phyloP scores from a whole-genome alignment of 2,329 filamentous ascomycete genomes.

The Aspergillus clavatus region DNA sequence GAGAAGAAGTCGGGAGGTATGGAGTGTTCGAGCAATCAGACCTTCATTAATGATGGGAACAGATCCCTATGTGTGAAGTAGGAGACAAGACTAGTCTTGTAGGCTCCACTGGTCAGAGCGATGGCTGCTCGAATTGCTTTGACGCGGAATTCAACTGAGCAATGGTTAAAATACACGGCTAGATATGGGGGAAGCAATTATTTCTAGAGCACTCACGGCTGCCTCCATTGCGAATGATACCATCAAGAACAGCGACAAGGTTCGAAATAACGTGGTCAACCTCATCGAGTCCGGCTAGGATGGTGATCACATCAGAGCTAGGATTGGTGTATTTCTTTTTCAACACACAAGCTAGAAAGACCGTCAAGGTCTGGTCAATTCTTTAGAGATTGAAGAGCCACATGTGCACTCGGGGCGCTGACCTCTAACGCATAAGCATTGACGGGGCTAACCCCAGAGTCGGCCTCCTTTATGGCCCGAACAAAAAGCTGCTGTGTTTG shows the following conservation, averaged over 20 bases:
- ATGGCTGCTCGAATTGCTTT: constrained; percentile 78
- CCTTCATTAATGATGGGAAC: constrained; percentile 93
- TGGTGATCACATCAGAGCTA: constrained; percentile 87
- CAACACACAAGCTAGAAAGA: constrained; percentile 76
- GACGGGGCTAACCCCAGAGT: constrained; percentile 54
- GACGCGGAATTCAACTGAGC: constrained; percentile 65
- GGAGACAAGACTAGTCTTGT: constrained; percentile 87
- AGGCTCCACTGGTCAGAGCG: constrained; percentile 84
- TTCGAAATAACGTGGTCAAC: constrained; percentile 84
- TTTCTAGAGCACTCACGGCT: constrained; percentile 51
- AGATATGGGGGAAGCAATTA: background rate
- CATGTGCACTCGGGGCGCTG: constrained; percentile 17
- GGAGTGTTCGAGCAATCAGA: constrained; percentile 36
- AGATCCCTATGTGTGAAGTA: constrained; percentile 94
- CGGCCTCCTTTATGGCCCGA: constrained; percentile 65
- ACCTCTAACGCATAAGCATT: constrained; percentile 84
- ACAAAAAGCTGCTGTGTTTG: constrained; percentile 75
- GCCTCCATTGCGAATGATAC: constrained; percentile 72
- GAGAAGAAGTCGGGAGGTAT: background rate
- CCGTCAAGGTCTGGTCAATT: constrained; percentile 68
- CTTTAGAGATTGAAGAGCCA: constrained; percentile 38
- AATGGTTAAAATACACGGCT: constrained; percentile 2
- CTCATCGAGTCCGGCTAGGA: constrained; percentile 82
- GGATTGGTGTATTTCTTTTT: constrained; percentile 91
- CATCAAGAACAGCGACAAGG: constrained; percentile 77